These are phyloP conservation scores for Penicillium lagena DNA, from an alignment of 495 filamentous ascomycete genomes.

Conservation along the genomic window DNA sequence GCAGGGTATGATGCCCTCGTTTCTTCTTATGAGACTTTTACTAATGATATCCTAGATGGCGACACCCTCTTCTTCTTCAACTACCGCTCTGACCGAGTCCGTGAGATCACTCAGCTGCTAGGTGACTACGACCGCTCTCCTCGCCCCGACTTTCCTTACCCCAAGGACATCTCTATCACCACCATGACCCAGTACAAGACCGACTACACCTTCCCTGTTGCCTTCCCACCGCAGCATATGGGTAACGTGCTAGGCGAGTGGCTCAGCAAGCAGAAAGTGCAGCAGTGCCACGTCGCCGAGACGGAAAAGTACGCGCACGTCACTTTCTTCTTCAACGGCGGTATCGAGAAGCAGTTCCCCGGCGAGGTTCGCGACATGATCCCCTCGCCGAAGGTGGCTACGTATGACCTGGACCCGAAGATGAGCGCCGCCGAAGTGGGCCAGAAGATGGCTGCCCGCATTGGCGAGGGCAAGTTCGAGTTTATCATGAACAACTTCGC, in stretches of 20 bases:
- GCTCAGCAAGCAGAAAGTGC: constrained; percentile 76
- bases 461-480: constrained; percentile 74
- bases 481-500: constrained; percentile 99
- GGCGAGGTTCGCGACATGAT: constrained; percentile 80
- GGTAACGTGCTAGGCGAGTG: constrained; percentile 94
- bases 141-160: constrained; percentile 86
- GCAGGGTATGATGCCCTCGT: constrained; percentile 51
- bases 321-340: constrained; percentile 99
- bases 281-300: constrained; percentile 95
- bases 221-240: constrained; percentile 93
- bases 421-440: constrained; percentile 91
- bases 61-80: constrained; percentile 99
- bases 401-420: constrained; percentile 92
- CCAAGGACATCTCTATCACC: constrained; percentile 81
- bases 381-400: constrained; percentile 72
- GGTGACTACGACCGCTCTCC: constrained; percentile 89
- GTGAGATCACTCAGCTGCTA: constrained; percentile 91
- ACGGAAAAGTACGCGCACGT: constrained; percentile 99
- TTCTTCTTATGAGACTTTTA: not conserved
- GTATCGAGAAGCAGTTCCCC: constrained; percentile 93
- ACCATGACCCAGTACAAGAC: constrained; percentile 99
- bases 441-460: constrained; percentile 76
- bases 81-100: constrained; percentile 97
- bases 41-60: constrained; percentile 49
- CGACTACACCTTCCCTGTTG: constrained; percentile 87